Base-by-base conservation (phyloP, 805 yeast species). In the Starmerella kuoi region DNA sequence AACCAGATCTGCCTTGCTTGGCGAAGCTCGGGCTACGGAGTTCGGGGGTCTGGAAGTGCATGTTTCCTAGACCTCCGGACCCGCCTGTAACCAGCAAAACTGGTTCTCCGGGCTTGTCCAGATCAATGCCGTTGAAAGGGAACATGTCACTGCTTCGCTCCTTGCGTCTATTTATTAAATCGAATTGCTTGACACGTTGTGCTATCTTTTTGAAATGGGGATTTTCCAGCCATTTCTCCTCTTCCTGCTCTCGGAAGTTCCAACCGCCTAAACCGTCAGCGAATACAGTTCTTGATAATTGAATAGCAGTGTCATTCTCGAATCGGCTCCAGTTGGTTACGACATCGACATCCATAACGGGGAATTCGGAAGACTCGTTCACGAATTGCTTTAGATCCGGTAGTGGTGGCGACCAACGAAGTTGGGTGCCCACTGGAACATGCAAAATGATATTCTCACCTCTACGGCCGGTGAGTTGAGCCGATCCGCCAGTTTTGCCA, bases 51-150 rank as follows among this genome's bases (percentile, higher is more conserved):
- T 83, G 66, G 57, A 91, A 91, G 59, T 88, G 95, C 91, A 85
- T 85, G 60, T 91, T 91, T 1, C 98, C 98, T 65, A 88, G 68
- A 0, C 98, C 98, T 18, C 97, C 97, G 48, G 69, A 68, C 8
- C 98, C 98, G 33, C 98, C 98, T 52, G 71, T 72, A 35, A 87
- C 55, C 17, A 91, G 53, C 39, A 82, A 62, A 3, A 79, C 59
- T 1, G 97, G 95, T 35, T 69, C 72, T 2, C 70, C 70, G 0
- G 84, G 55, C 68, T 15, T 77, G 74, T 48, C 67, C 60, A 44
- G 69, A 60, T 91, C 98, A 21, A 84, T 56, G 0, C 97, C 97
- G n/a, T 69, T 66, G 3, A 81, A 45, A 0, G 97, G 97, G 53
- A 87, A 78, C 37, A 70, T 65, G 59, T 88, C 97, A 33, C 62